Conservation (phyloP, 805 yeast genomes). For the Nakazawaea populi region DNA sequence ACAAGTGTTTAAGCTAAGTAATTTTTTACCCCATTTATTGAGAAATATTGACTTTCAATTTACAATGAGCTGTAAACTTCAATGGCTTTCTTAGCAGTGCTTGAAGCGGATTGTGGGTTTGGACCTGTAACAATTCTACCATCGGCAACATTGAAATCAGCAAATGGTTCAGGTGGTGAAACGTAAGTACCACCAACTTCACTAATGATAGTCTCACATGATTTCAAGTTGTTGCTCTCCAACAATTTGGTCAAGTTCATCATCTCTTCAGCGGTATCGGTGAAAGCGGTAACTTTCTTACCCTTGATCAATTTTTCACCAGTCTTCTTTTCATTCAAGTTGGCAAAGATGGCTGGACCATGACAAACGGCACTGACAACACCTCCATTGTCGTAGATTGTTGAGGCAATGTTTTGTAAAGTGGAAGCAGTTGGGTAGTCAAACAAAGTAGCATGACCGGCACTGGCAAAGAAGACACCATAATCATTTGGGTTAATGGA, state of each 20-base stretch:
- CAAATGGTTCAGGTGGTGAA: slow-evolving; percentile 47
- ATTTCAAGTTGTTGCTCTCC: slow-evolving; percentile 21
- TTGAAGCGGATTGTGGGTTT: slow-evolving; percentile 52
- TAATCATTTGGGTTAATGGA: slow-evolving; percentile 45
- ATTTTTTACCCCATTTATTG: no score
- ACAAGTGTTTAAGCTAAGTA: neutral
- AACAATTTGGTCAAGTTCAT: slow-evolving; percentile 23
- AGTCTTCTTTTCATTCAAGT: slow-evolving; percentile 32
- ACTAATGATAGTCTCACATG: slow-evolving; percentile 33
- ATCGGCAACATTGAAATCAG: slow-evolving; percentile 43
- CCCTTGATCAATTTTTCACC: slow-evolving; percentile 44
- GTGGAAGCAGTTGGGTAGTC: slow-evolving; percentile 50
- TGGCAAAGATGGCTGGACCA: slow-evolving; percentile 57
- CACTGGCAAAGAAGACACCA: slow-evolving; percentile 54
- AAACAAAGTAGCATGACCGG: slow-evolving; percentile 58
- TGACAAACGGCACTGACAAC: slow-evolving; percentile 63
- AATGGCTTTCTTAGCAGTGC: slow-evolving; percentile 37
- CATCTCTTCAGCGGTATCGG: slow-evolving; percentile 44
- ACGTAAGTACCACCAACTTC: slow-evolving; percentile 37
- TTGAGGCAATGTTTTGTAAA: slow-evolving; percentile 38
- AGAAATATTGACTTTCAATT: neutral
- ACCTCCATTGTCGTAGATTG: slow-evolving; percentile 45
- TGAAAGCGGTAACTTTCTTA: slow-evolving; percentile 55
- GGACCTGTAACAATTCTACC: slow-evolving; percentile 61
- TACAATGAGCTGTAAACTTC: neutral